Conservation (phyloP, 176 grass and related monocot genomes). For the Metroxylon sagu region DNA sequence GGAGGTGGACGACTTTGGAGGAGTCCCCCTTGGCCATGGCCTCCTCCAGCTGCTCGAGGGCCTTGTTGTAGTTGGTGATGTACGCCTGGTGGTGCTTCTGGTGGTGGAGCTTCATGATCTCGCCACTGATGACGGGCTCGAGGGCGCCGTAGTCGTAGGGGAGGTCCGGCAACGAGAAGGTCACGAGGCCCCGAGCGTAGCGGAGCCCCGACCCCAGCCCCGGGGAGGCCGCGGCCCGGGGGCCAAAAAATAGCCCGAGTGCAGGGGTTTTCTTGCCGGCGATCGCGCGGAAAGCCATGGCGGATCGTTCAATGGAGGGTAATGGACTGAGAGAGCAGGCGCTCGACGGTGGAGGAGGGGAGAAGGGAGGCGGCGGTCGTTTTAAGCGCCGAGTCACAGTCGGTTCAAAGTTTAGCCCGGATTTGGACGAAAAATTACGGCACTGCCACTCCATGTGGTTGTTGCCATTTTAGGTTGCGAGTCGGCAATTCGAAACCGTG, state of each 20-base stretch:
- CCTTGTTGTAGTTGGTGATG: slow-evolving; percentile 97
- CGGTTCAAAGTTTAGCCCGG: too few species aligned
- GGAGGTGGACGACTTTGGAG: slow-evolving; percentile 49
- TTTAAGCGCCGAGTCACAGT: too few species aligned
- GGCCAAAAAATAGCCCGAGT: slow-evolving; percentile 8
- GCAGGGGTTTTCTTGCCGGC: slow-evolving; percentile 41
- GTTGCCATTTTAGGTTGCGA: too few species aligned
- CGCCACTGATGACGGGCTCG: slow-evolving; percentile 77
- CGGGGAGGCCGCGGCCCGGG: slow-evolving; percentile 2
- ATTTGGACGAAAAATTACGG: too few species aligned
- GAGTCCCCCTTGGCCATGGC: slow-evolving; percentile 67
- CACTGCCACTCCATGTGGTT: too few species aligned
- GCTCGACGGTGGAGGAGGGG: too few species aligned
- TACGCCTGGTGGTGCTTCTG: slow-evolving; percentile 98
- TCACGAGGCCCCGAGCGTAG: slow-evolving; percentile 25
- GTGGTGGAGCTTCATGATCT: slow-evolving; percentile 96
- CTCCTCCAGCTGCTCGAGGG: slow-evolving; percentile 83
- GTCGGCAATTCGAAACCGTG: too few species aligned
- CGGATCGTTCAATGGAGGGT: background rate
- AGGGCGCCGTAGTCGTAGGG: slow-evolving; percentile 87
- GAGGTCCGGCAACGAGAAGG: slow-evolving; percentile 65
- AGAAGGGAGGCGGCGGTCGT: too few species aligned
- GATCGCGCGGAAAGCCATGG: slow-evolving; percentile 70
- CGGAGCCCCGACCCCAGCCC: background rate
- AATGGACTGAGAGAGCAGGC: too few species aligned